Conservation (phyloP, 495 filamentous ascomycete genomes). For the Hypoxylon trugodes region DNA sequence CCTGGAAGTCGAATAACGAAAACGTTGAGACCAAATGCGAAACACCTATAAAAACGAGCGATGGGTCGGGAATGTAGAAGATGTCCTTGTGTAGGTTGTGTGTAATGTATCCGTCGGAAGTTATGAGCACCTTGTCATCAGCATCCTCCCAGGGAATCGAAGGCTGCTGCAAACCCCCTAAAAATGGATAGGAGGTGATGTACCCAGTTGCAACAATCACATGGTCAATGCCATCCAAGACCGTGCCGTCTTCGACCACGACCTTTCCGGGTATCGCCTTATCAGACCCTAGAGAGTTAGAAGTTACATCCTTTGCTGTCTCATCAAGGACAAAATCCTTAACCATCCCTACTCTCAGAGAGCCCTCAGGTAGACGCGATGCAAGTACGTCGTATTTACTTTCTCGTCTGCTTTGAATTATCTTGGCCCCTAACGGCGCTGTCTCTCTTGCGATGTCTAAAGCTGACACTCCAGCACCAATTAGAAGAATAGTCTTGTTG, state of each 20-base stretch:
- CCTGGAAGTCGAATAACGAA: constrained; percentile 72
- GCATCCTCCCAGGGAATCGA: constrained; percentile 45
- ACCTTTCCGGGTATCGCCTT: constrained; percentile 35
- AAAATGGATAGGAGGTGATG: constrained; percentile 66
- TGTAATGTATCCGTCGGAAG: constrained; percentile 66
- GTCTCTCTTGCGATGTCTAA: constrained; percentile 68
- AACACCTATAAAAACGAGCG: constrained; percentile 67
- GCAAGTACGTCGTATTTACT: constrained; percentile 64
- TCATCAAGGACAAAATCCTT: constrained; percentile 40
- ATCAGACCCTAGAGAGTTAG: constrained; percentile 17
- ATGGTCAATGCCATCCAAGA: constrained; percentile 61
- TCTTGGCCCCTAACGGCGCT: constrained; percentile 53
- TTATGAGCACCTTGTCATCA: constrained; percentile 62
- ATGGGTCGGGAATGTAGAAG: constrained; percentile 72
- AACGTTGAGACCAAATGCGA: constrained; percentile 70
- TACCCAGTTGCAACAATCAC: constrained; percentile 73
- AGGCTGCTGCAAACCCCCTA: constrained; percentile 57
- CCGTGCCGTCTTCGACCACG: constrained; percentile 47
- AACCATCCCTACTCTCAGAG: constrained; percentile 61
- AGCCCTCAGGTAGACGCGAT: constrained; percentile 57
- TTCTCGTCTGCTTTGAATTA: constrained; percentile 68
- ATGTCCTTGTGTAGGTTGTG: constrained; percentile 75
- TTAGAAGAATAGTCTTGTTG: constrained; percentile 62
- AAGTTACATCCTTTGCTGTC: constrained; percentile 26
- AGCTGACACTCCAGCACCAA: constrained; percentile 69